Evolutionary conservation across 2,329 filamentous ascomycete species (phyloP), one percentile per base, ranked within the genome.

Genomic region (Fusarium newnesense): DNA sequence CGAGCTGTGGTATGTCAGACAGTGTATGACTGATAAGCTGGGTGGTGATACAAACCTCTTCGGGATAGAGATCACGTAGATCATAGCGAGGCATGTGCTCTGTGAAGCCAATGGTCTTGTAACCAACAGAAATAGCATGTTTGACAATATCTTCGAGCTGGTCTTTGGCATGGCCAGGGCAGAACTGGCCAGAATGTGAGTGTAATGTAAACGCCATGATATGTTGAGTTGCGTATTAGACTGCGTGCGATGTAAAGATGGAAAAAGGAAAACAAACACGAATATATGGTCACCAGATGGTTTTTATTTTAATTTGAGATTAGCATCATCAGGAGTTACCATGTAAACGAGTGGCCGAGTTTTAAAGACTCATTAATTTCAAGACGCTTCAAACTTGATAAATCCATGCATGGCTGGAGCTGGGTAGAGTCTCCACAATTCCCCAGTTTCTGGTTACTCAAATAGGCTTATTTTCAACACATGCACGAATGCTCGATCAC

Each of bases 161-260:
- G 80, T 97, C 91, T 80, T 92, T 91, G 57, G 96, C 96, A 85
- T 99, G 96, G 76, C 92, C 90, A 15, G 92, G 92, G 85, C 96
- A 99, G 86, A 99, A 99, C 81, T 99, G 94, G 72, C 96, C 96
- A 42, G 96, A 98, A 84, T 99, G 96, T 79, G 94, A 97, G 83
- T 99, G 96, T 86, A 98, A 97, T 9, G 96, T 97, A 85, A 97
- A 97, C 4, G 96, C 95, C 96, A 98, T 98, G 59, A 43, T 32
- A 28, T 39, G n/a, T 43, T 21, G 26, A 32, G 26, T 39, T 50
- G 24, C 47, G 47, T 40, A 39, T 28, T 32, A 54, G 34, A 58
- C 30, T 32, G 37, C 9, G 39, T 32, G 37, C 9, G 39, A 46
- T 13, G 43, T 28, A 39, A 46, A 47, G 56, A 39, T 44, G 36